Evolutionary conservation across 192 early-diverging fungal species (phyloP), one percentile per base, ranked within the genome.

Genomic region (Obelidium mucronatum): DNA sequence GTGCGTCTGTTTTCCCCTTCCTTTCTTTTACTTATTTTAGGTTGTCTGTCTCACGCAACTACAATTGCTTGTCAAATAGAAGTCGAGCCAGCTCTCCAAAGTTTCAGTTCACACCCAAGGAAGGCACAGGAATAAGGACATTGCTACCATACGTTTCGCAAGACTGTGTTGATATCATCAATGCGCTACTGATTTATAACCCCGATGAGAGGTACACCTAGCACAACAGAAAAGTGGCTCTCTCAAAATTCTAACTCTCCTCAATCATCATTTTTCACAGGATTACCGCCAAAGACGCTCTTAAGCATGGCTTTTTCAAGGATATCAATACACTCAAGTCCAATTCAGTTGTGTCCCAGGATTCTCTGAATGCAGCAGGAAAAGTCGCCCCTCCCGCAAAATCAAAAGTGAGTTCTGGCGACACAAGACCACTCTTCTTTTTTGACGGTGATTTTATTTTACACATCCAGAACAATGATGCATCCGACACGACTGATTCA

Each of bases 101-200:
- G 60, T 88, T 87, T 73, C 87, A 85, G 74, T 88, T 88, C 61
- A 76, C 85, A 31, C 64, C 61, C 19, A 83, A 82, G 68, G 82
- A 86, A 73, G 87, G 87, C 3, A 83, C 85, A 1, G 87, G 87
- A 22, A 79, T 88, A 26, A 62, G 76, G 33, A 54, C 82, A 4
- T 52, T 88, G 48, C 61, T 86, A 40, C 87, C 84, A 28, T 79
- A 84, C 62, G 79, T 81, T 3, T 48, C 80, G 2, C 44, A 64
- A 15, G 83, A 86, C 15, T 87, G 85, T 67, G 70, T 88, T 28
- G 83, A 85, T 70, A 67, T 88, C 22, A 82, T 88, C 37, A 75
- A 77, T 58, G 62, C 65, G 17, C 33, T 88, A 39, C 71, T 88
- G 19, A 79, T 80, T 0, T 88, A 88, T 72, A 80, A 88, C 59